phyloP scores from a whole-genome alignment of 2,329 filamentous ascomycete genomes.

The Diaporthe eres region DNA sequence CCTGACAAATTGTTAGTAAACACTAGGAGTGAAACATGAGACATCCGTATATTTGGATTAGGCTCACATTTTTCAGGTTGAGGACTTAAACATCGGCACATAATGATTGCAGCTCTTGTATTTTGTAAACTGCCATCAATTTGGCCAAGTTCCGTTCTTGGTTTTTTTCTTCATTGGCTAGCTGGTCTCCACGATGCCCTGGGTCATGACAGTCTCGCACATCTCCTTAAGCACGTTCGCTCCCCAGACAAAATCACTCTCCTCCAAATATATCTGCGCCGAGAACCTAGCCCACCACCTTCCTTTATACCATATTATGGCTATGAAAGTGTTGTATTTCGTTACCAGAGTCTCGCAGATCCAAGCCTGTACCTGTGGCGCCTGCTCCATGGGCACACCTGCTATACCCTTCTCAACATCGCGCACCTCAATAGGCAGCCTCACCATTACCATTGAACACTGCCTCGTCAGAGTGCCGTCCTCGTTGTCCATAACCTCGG shows the following conservation, averaged over 20 bases:
- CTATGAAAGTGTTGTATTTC: conserved; percentile 79
- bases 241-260: conserved; percentile 82
- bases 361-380: conserved; percentile 57
- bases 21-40: not conserved
- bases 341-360: conserved; percentile 66
- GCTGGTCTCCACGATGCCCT: not conserved
- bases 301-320: conserved; percentile 71
- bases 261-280: conserved; percentile 85
- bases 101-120: not conserved
- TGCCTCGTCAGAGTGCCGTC: conserved; percentile 69
- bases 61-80: not conserved
- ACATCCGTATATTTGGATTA: not conserved
- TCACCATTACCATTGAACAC: conserved; percentile 81
- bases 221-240: conserved; percentile 69
- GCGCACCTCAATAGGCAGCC: conserved; percentile 71
- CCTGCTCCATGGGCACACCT: not conserved
- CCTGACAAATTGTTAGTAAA: not conserved
- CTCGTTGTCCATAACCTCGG: conserved; percentile 78
- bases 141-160: accelerated
- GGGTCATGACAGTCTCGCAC: conserved; percentile 42
- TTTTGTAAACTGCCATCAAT: not conserved
- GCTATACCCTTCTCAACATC: conserved; percentile 33
- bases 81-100: not conserved
- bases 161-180: not conserved
- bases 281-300: conserved; percentile 81